Evolutionary conservation across 257 asterid species (phyloP).

Genomic region (Gentiana straminea): DNA sequence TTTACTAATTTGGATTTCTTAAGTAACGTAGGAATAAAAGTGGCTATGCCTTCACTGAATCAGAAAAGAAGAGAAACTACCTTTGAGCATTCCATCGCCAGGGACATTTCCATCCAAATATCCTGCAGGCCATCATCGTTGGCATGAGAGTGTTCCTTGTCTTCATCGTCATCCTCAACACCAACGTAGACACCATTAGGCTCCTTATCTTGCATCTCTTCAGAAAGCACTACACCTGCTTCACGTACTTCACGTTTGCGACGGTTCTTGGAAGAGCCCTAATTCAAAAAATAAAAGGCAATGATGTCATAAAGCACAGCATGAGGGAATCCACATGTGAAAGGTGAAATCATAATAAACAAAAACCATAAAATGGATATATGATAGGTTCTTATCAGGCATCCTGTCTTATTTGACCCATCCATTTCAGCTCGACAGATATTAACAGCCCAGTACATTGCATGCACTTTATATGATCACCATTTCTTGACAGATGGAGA

Average conservation of each 20-base stretch:
- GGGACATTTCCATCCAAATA: slow-evolving; percentile 74
- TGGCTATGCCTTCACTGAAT: background rate
- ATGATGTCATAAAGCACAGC: background rate
- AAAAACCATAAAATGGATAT: background rate
- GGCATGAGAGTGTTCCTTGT: slow-evolving; percentile 28
- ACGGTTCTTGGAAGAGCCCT: slow-evolving; percentile 19
- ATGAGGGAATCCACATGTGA: background rate
- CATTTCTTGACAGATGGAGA: too few relatives aligned
- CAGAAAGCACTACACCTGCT: slow-evolving; percentile 14
- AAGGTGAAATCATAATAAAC: background rate
- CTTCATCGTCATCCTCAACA: slow-evolving; percentile 51
- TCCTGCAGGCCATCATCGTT: slow-evolving; percentile 62
- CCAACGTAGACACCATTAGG: slow-evolving; percentile 50
- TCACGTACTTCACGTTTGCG: slow-evolving; percentile 17
- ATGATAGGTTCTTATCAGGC: background rate
- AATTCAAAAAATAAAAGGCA: slow-evolving; percentile 13
- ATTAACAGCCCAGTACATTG: too few relatives aligned
- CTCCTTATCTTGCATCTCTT: slow-evolving; percentile 14
- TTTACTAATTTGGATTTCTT: background rate
- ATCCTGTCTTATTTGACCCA: too few relatives aligned
- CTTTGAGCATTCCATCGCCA: slow-evolving; percentile 80
- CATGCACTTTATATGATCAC: too few relatives aligned
- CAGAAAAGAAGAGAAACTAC: slow-evolving; percentile 27
- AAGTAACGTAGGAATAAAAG: background rate
- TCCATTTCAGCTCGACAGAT: too few relatives aligned